Percentiles rank a stretch among this genome's conserved stretches.
Evolutionary conservation across 2,329 filamentous ascomycete genomes (phyloP).

Genomic region (Knufia fluminis): DNA sequence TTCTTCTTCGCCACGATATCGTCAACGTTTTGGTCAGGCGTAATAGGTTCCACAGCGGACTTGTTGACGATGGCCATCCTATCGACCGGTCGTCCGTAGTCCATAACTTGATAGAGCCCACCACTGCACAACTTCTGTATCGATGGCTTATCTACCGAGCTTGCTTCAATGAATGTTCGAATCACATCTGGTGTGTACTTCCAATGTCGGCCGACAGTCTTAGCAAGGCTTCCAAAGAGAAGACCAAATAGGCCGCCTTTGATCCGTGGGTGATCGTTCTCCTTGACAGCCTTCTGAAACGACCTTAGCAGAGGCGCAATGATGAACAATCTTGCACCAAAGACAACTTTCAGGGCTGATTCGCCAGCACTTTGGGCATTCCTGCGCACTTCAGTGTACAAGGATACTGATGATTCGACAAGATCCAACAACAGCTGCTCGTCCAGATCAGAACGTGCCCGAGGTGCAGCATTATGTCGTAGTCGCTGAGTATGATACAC

Average conservation of each 20-base stretch:
- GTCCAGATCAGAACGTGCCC: slow-evolving; percentile 84
- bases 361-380: slow-evolving; percentile 88
- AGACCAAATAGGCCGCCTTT: slow-evolving; percentile 91
- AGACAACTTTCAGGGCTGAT: slow-evolving; percentile 82
- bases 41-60: slow-evolving; percentile 60
- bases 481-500: slow-evolving; percentile 91
- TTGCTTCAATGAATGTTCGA: slow-evolving; percentile 79
- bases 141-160: slow-evolving; percentile 82
- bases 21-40: slow-evolving; percentile 56
- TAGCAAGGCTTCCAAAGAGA: slow-evolving; percentile 77
- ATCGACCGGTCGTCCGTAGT: slow-evolving; percentile 84
- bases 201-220: slow-evolving; percentile 87
- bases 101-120: slow-evolving; percentile 75
- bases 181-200: slow-evolving; percentile 86
- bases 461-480: slow-evolving; percentile 81
- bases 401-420: slow-evolving; percentile 77
- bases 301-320: slow-evolving; percentile 78
- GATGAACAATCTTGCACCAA: slow-evolving; percentile 78
- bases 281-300: slow-evolving; percentile 67
- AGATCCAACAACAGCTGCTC: slow-evolving; percentile 76
- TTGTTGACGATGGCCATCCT: slow-evolving; percentile 74
- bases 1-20: slow-evolving; percentile 56
- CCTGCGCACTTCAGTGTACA: slow-evolving; percentile 91
- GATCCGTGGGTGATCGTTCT: slow-evolving; percentile 78
- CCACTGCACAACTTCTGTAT: slow-evolving; percentile 81